Percentiles rank a stretch among this genome's conserved stretches.
phyloP scores from a whole-genome alignment of 805 yeast species.

The Candida broadrunensis region DNA sequence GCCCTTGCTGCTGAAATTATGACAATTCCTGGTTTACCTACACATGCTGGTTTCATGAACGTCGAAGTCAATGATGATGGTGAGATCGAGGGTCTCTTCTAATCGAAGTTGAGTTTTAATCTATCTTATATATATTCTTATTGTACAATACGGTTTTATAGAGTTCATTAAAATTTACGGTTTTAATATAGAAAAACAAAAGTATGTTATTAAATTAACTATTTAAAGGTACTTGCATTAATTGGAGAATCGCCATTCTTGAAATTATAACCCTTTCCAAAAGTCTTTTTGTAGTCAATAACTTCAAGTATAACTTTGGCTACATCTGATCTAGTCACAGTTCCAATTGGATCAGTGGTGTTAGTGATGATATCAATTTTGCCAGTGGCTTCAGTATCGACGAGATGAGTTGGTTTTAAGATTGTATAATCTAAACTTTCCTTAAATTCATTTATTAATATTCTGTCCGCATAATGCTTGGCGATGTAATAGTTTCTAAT shows the following conservation, averaged over 20 bases:
- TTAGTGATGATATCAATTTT: slow-evolving; percentile 33
- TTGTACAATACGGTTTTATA: not conserved
- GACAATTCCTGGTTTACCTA: slow-evolving; percentile 96
- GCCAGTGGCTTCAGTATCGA: slow-evolving; percentile 42
- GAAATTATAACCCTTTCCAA: slow-evolving; percentile 42
- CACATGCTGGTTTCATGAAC: slow-evolving; percentile 95
- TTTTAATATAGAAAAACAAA: not conserved
- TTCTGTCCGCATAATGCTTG: slow-evolving; percentile 57
- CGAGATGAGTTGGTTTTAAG: slow-evolving; percentile 49
- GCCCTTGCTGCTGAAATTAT: slow-evolving; percentile 96
- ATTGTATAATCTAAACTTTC: slow-evolving; percentile 52
- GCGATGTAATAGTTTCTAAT: slow-evolving; percentile 53
- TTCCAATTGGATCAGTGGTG: slow-evolving; percentile 16
- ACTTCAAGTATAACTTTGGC: slow-evolving; percentile 43
- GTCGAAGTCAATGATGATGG: slow-evolving; percentile 91
- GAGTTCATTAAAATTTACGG: not conserved
- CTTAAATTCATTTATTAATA: slow-evolving; percentile 33
- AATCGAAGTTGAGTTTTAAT: slow-evolving; percentile 12
- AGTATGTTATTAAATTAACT: not conserved
- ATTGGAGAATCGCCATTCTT: slow-evolving; percentile 38
- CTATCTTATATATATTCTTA: not conserved
- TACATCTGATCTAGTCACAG: slow-evolving; percentile 52
- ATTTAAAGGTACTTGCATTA: slow-evolving; percentile 1
- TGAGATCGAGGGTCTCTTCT: slow-evolving; percentile 90
- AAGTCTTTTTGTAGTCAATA: slow-evolving; percentile 34